Percentiles rank a stretch among this genome's conserved stretches.
Evolutionary conservation across 73 alveolate species (phyloP).

Genomic region (Halteria grandinella): DNA sequence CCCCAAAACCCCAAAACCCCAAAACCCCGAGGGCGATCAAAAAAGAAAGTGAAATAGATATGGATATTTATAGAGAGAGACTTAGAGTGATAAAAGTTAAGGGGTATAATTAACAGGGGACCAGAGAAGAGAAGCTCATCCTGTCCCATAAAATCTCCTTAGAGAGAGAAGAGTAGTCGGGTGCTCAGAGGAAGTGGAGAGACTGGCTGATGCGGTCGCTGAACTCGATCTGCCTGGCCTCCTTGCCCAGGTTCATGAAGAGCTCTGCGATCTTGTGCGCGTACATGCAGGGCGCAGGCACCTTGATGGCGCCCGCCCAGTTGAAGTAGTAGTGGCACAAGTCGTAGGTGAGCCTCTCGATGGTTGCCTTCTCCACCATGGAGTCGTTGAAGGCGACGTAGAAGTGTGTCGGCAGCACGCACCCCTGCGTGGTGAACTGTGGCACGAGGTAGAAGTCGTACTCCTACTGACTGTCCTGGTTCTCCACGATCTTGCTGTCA

Average conservation of each 20-base stretch:
- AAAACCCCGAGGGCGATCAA: too few relatives aligned
- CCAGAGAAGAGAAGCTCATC: too few relatives aligned
- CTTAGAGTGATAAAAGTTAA: too few relatives aligned
- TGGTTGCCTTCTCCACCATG: slow-evolving; percentile 4
- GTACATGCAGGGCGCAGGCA: slow-evolving; percentile 92
- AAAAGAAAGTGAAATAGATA: too few relatives aligned
- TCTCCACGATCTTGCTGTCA: slow-evolving; percentile 69
- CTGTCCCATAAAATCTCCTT: too few relatives aligned
- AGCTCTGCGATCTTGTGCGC: slow-evolving; percentile 84
- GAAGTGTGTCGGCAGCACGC: slow-evolving; percentile 89
- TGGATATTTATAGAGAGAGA: too few relatives aligned
- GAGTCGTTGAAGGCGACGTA: slow-evolving; percentile 71
- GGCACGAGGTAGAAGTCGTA: slow-evolving; percentile 88
- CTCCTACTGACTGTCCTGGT: slow-evolving; percentile 51
- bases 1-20: too few relatives aligned
- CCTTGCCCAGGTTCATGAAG: slow-evolving; percentile 3
- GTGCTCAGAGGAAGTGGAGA: background rate
- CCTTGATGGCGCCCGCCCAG: slow-evolving; percentile 90
- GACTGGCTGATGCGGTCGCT: background rate
- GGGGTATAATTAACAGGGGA: too few relatives aligned
- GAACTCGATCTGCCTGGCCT: background rate
- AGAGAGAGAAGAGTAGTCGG: too few relatives aligned
- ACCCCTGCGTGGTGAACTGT: slow-evolving; percentile 83
- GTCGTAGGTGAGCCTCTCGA: slow-evolving; percentile 84
- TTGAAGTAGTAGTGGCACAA: slow-evolving; percentile 89